Evolutionary conservation across 2,329 filamentous ascomycete genomes (phyloP).

Genomic region (Pseudogymnoascus sp.): DNA sequence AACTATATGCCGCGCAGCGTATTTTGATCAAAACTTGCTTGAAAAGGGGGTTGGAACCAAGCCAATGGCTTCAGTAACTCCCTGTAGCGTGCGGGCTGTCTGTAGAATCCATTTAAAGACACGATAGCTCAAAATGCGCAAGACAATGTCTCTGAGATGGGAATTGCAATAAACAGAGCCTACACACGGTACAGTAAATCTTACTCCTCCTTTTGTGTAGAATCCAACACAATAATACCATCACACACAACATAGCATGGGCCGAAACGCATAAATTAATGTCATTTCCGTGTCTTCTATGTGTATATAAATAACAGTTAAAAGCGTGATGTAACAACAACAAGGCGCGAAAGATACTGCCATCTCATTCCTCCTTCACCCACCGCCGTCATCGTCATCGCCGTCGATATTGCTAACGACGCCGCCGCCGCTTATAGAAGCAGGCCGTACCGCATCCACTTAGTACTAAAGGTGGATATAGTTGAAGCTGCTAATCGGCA

Average conservation of each 20-base stretch:
- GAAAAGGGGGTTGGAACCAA: no score
- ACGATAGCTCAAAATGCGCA: no score
- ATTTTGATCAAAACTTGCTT: no score
- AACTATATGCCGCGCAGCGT: no score
- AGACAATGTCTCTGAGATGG: no score
- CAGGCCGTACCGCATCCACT: background rate
- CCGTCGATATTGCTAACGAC: background rate
- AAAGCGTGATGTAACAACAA: background rate
- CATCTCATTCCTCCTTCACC: background rate
- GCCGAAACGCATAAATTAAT: constrained; percentile 1
- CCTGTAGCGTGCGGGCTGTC: no score
- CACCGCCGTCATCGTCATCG: background rate
- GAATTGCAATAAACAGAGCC: no score
- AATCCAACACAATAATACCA: no score
- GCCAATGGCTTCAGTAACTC: no score
- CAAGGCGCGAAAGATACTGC: background rate
- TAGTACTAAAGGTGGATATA: background rate
- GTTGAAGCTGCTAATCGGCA: background rate
- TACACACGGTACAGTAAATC: no score
- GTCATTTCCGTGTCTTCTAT: background rate
- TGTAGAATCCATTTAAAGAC: no score
- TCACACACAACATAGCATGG: background rate
- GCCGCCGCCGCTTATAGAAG: background rate
- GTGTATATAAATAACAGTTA: background rate
- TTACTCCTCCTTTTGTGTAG: no score